Base-by-base conservation (phyloP, 164 flowering plant genomes). In the Stephania yunnanensis region DNA sequence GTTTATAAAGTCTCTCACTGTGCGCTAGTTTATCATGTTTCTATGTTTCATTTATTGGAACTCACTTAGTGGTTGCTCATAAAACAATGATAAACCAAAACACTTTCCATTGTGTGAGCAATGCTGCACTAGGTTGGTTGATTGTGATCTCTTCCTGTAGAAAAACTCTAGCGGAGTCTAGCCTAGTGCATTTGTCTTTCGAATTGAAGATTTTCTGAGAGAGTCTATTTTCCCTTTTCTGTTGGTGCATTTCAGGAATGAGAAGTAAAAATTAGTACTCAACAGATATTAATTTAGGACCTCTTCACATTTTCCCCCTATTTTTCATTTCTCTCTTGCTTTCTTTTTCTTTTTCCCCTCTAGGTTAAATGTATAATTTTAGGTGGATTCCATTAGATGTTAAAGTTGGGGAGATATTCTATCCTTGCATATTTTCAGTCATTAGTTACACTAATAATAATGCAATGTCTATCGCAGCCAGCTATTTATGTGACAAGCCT, bases 401-500 rank as follows among this genome's bases (percentile, higher is more conserved):
- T 19, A 31, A 31, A 31, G 36, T 31, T 31, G 36, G 36, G 36
- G 36, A 31, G 36, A 31, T 3, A 31, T 31, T 58, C 22, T 17
- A 17, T 58, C 22, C 19, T 61, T 61, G n/a, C 65, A 7, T 61
- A 61, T 61, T n/a, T 61, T 61, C 22, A 19, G 1, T 61, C 25
- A 61, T 61, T 61, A 7, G n/a, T 22, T n/a, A 7, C 22, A 19
- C 7, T 7, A n/a, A 9, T 11, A 50, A 44, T 19, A 10, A 73
- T 58, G 69, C 46, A 31, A 53, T 77, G 61, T 53, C 20, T 68
- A 46, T 75, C 86, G 75, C 95, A 96, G 99, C 99, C 98, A 73
- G 99, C 99, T 73, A 94, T 96, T 74, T 96, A 92, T 84, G 98
- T 96, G 68, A 91, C 99, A 11, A 96, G 99, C 82, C 83, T 96